Base-by-base conservation (phyloP, 2,329 filamentous ascomycete species). In the Coniochaeta sp. region DNA sequence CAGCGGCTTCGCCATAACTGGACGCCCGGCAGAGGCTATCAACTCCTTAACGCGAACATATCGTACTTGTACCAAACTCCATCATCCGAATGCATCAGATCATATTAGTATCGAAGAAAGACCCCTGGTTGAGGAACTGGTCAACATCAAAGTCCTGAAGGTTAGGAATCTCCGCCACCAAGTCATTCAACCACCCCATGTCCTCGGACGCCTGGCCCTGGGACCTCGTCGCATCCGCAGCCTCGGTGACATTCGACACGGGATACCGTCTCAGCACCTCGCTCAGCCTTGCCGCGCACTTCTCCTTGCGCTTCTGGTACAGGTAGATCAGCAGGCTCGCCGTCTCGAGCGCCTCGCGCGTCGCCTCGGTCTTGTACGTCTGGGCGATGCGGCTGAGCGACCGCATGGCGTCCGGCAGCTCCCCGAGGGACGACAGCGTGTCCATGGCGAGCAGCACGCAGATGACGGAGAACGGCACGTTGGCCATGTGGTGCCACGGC, bases 401-500 rank as follows among this genome's bases (percentile, higher is more conserved):
- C 59, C 70, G 72, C 78, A 86, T 80, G 0, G 81, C 82, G 24
- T 81, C 77, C 2, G 72, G 71, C 5, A 86, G 73, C 60, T 80
- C 72, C 0, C 73, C 71, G 0, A 84, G 70, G 0, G 79, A 79
- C 0, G 80, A 72, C 0, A 74, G 73, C 0, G 74, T 82, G 57
- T 86, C 82, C 56, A 85, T 81, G 0, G 80, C 80, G 1, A 86
- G 71, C 5, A 85, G 70, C 0, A 82, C 74, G 61, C 82, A 85
- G 32, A 85, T 75, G 0, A 82, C 77, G 58, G 85, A 83, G 62
- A 86, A 86, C 0, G 83, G 83, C 0, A 85, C 79, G 56, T 86
- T 85, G 30, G 81, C 81, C 54, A 82, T 77, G 60, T 86, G 82
- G 64, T 85, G 83, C 83, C 83, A 86, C 0, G 82, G 82, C 2